Evolutionary conservation across 2,329 filamentous ascomycete genomes (phyloP).

Genomic region (Stachybotrys echinatus): DNA sequence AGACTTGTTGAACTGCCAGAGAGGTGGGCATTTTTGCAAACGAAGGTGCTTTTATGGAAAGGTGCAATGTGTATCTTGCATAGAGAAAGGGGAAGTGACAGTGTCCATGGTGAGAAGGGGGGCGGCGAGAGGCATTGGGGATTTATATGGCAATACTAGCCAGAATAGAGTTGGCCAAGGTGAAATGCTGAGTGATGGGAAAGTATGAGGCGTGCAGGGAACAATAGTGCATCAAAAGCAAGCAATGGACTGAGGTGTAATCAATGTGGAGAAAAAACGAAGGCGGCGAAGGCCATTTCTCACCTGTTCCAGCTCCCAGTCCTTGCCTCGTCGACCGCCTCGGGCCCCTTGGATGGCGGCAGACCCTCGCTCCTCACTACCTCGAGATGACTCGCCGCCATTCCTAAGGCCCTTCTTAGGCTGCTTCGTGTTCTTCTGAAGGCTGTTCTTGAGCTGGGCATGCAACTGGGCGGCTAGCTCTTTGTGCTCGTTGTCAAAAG

Average conservation of each 20-base stretch:
- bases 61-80: neutral
- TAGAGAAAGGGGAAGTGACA: neutral
- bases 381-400: conserved; percentile 50
- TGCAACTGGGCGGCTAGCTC: conserved; percentile 74
- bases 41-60: too few species aligned
- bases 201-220: neutral
- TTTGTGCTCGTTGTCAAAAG: conserved; percentile 91
- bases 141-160: neutral
- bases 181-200: neutral
- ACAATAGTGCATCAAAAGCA: neutral
- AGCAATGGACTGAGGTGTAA: neutral
- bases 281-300: conserved; percentile 22
- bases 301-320: conserved; percentile 80
- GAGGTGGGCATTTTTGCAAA: too few species aligned
- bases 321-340: conserved; percentile 68
- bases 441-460: conserved; percentile 59
- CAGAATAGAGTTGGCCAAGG: neutral
- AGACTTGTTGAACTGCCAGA: conserved; percentile 1
- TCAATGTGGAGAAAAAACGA: conserved; percentile 10
- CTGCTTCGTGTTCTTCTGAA: conserved; percentile 48
- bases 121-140: neutral
- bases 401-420: conserved; percentile 39
- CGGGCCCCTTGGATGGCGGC: conserved; percentile 55
- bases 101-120: neutral
- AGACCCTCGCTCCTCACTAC: conserved; percentile 72